These are phyloP conservation scores for Musa acuminata DNA, from an alignment of 176 grass and related monocot species.

Conservation along the genomic window DNA sequence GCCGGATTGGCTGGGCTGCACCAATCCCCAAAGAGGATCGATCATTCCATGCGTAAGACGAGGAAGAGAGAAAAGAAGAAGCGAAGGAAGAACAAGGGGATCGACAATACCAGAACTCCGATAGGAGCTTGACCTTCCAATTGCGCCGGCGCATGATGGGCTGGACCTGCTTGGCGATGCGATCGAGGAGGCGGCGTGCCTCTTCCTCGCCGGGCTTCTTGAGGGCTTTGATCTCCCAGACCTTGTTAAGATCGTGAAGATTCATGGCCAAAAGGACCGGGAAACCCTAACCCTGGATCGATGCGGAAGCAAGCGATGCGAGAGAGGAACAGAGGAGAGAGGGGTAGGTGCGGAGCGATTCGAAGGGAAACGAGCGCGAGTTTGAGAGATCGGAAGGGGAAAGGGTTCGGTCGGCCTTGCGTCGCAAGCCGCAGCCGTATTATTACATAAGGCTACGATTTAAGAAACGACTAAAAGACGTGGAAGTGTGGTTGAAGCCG, in stretches of 20 bases:
- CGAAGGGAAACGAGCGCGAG: too few relatives aligned
- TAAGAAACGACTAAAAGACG: too few relatives aligned
- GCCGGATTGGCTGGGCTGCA: conserved; percentile 60
- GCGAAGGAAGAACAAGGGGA: background rate
- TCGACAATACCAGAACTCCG: conserved; percentile 69
- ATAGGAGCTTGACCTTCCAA: conserved; percentile 82
- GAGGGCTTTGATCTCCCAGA: conserved; percentile 67
- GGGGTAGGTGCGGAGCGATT: too few relatives aligned
- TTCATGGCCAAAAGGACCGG: conserved; percentile 38
- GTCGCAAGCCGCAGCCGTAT: too few relatives aligned
- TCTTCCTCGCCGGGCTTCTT: conserved; percentile 62
- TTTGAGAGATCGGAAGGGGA: too few relatives aligned
- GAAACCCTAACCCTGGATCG: background rate
- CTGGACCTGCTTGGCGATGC: conserved; percentile 83
- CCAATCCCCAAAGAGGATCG: background rate
- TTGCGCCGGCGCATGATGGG: conserved; percentile 94
- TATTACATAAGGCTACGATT: too few relatives aligned
- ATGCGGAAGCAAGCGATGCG: too few relatives aligned
- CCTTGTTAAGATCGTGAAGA: conserved; percentile 70
- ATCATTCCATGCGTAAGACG: background rate
- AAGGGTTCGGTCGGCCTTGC: too few relatives aligned
- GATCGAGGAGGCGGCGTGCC: conserved; percentile 58
- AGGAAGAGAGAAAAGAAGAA: background rate
- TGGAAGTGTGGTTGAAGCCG: too few relatives aligned
- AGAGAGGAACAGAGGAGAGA: too few relatives aligned